These are phyloP conservation scores for Mantamonas sphyraenae DNA, from an alignment of 78 protist genomes.

Conservation along the genomic window DNA sequence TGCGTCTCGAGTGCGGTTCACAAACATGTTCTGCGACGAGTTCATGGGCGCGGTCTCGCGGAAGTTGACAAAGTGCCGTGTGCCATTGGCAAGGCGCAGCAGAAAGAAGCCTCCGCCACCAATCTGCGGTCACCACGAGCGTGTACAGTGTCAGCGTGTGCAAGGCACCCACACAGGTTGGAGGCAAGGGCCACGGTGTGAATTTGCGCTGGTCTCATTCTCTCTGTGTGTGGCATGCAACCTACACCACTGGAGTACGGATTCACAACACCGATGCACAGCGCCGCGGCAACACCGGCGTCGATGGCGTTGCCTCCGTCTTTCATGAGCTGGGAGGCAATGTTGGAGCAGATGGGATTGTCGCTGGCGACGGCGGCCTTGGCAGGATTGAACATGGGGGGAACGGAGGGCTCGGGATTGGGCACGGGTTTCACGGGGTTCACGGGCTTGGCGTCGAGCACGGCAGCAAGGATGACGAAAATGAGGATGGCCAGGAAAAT, in stretches of 20 bases:
- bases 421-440: not conserved
- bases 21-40: constrained; percentile 9
- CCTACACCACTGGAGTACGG: constrained; percentile 14
- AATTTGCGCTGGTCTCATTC: no score
- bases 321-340: constrained; percentile 1
- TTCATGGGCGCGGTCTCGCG: constrained; percentile 26
- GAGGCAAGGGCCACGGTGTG: no score
- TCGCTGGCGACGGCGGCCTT: constrained; percentile 28
- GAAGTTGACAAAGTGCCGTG: constrained; percentile 6
- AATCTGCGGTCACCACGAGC: not conserved
- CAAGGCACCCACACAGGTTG: constrained; percentile 18
- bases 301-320: constrained; percentile 21
- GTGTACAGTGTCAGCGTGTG: not conserved
- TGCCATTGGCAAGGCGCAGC: not conserved
- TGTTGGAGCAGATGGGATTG: not conserved
- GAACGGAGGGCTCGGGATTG: not conserved
- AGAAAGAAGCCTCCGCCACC: constrained; percentile 4
- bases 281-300: constrained; percentile 4
- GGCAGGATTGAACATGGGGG: not conserved
- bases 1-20: no score
- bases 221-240: no score
- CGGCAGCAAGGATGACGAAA: not conserved
- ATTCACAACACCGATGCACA: constrained; percentile 18
- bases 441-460: not conserved
- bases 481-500: not conserved